Conservation (phyloP, 805 yeast genomes). For the Monosporozyma siamensis region DNA sequence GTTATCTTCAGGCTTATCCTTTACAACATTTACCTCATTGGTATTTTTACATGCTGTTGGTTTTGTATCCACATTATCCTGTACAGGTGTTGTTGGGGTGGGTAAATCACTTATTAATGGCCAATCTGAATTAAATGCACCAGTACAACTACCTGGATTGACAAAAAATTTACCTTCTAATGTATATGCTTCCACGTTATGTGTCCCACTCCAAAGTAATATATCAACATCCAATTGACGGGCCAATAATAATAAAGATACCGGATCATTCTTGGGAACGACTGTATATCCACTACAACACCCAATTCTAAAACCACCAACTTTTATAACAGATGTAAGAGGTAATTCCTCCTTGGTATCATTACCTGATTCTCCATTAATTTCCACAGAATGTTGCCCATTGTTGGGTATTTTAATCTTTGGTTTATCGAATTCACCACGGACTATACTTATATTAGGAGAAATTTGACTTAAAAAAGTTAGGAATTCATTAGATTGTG, state of each 20-base stretch:
- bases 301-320: slow-evolving; percentile 71
- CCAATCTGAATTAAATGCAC: slow-evolving; percentile 67
- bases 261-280: slow-evolving; percentile 81
- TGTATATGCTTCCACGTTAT: slow-evolving; percentile 85
- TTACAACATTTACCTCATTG: too few species aligned
- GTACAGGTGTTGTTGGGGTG: too few species aligned
- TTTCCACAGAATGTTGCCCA: too few species aligned
- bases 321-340: slow-evolving; percentile 51
- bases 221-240: slow-evolving; percentile 89
- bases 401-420: slow-evolving; percentile 8
- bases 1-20: slow-evolving; percentile 3
- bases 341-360: slow-evolving; percentile 36
- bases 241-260: slow-evolving; percentile 71
- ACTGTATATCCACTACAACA: slow-evolving; percentile 75
- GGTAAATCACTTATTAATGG: slow-evolving; percentile 31
- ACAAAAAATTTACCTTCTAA: slow-evolving; percentile 86
- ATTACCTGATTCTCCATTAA: background rate
- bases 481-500: slow-evolving; percentile 54
- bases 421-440: slow-evolving; percentile 70
- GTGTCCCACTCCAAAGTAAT: slow-evolving; percentile 87
- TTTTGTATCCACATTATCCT: too few species aligned
- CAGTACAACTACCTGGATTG: slow-evolving; percentile 97
- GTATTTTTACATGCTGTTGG: too few species aligned
- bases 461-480: slow-evolving; percentile 60
- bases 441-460: slow-evolving; percentile 62